phyloP scores from a whole-genome alignment of 495 filamentous ascomycete species.

The Penicillium silybi region DNA sequence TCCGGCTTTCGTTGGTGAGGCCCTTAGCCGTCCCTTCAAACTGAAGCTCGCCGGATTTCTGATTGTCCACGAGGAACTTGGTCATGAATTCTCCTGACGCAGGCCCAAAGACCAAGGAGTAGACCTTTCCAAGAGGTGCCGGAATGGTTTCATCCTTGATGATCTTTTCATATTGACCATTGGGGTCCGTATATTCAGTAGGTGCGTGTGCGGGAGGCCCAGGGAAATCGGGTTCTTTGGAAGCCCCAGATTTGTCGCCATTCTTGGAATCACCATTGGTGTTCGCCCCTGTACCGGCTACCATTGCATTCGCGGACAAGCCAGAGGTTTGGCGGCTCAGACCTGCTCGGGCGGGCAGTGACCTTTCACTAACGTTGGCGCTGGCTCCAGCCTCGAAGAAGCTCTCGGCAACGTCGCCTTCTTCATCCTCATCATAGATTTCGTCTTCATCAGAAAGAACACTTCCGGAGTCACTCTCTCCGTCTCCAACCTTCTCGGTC shows the following conservation, averaged over 20 bases:
- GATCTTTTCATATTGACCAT: conserved; percentile 76
- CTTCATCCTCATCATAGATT: conserved; percentile 73
- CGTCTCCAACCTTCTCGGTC: conserved; percentile 77
- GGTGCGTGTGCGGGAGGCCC: conserved; percentile 79
- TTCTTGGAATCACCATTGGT: conserved; percentile 45
- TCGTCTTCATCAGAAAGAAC: conserved; percentile 64
- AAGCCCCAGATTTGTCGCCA: conserved; percentile 52
- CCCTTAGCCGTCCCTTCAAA: conserved; percentile 79
- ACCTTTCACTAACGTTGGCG: conserved; percentile 55
- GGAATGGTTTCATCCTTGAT: conserved; percentile 82
- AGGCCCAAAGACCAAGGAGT: conserved; percentile 80
- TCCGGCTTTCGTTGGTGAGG: conserved; percentile 66
- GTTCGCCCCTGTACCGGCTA: conserved; percentile 18
- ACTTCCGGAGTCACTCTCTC: conserved; percentile 53
- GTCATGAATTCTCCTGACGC: conserved; percentile 73
- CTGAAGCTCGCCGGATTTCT: conserved; percentile 82
- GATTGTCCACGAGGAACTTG: conserved; percentile 80
- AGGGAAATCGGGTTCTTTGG: conserved; percentile 69
- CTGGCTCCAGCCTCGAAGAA: conserved; percentile 58
- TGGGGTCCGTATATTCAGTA: conserved; percentile 75
- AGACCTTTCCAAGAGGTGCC: conserved; percentile 89
- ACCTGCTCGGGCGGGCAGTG: conserved; percentile 46
- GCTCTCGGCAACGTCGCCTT: conserved; percentile 53
- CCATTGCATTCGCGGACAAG: conserved; percentile 40
- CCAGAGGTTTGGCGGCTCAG: conserved; percentile 65